These are phyloP conservation scores for Suillus bovinus DNA, from an alignment of 768 basidiomycete species.

Conservation along the genomic window DNA sequence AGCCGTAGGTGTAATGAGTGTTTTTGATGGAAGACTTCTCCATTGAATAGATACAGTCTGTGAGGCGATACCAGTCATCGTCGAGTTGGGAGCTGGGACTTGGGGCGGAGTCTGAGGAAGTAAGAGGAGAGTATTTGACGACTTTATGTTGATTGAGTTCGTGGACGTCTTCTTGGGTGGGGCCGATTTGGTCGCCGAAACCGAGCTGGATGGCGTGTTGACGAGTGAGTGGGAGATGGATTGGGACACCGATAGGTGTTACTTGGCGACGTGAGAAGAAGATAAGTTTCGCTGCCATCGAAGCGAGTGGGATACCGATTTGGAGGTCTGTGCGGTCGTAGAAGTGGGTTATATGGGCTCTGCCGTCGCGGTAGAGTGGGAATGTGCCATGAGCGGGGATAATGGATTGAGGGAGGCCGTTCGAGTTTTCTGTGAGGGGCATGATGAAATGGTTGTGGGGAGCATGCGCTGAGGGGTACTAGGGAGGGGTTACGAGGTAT, in stretches of 20 bases:
- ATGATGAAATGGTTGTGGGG: constrained; percentile 62
- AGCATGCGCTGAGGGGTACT: constrained; percentile 60
- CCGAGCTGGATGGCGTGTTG: constrained; percentile 29
- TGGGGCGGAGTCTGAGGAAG: constrained; percentile 24
- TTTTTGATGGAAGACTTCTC: constrained; percentile 28
- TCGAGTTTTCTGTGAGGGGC: constrained; percentile 39
- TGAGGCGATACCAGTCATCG: constrained; percentile 56
- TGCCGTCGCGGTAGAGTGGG: constrained; percentile 42
- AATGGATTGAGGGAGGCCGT: constrained; percentile 25
- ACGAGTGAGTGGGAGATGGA: constrained; percentile 34
- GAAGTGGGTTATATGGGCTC: constrained; percentile 32
- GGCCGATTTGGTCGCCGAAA: constrained; percentile 30
- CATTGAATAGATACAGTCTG: constrained; percentile 45
- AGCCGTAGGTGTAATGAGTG: constrained; percentile 48
- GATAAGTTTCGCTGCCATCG: constrained; percentile 60
- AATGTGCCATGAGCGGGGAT: constrained; percentile 45
- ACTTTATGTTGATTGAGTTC: constrained; percentile 51
- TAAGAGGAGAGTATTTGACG: constrained; percentile 29
- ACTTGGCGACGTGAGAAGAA: constrained; percentile 62
- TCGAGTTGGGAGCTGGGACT: constrained; percentile 51
- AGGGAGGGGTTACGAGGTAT: constrained; percentile 3
- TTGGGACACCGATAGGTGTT: constrained; percentile 43
- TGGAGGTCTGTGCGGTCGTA: constrained; percentile 32
- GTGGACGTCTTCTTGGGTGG: constrained; percentile 59
- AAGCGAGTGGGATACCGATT: constrained; percentile 43